Evolutionary conservation across 805 yeast genomes (phyloP).

Genomic region (Wickerhamomyces bovis): DNA sequence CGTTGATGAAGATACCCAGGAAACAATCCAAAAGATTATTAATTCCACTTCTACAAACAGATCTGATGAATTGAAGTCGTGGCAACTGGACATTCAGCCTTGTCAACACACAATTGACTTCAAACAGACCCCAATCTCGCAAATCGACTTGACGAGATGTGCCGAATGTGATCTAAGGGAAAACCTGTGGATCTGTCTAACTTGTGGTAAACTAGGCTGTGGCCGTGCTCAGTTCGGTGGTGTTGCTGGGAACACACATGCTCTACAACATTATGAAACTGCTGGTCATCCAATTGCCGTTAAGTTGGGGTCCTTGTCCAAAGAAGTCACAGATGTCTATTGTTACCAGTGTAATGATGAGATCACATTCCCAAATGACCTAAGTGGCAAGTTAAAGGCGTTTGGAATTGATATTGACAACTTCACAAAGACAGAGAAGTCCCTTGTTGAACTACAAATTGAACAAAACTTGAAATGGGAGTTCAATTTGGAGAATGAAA

Average conservation of each 20-base stretch:
- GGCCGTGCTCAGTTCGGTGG: conserved; percentile 95
- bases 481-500: conserved; percentile 67
- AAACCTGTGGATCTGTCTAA: conserved; percentile 88
- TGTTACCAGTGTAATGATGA: conserved; percentile 91
- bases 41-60: conserved; percentile 52
- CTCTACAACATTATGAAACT: conserved; percentile 59
- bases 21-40: conserved; percentile 39
- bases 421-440: conserved; percentile 74
- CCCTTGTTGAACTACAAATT: conserved; percentile 79
- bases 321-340: conserved; percentile 76
- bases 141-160: conserved; percentile 41
- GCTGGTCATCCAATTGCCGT: conserved; percentile 76
- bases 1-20: conserved; percentile 25
- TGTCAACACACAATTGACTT: conserved; percentile 72
- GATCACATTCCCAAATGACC: conserved; percentile 56
- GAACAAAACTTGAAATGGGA: conserved; percentile 95
- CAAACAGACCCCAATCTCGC: conserved; percentile 29
- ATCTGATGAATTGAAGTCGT: conserved; percentile 71
- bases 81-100: conserved; percentile 84
- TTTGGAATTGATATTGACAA: conserved; percentile 61
- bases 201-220: conserved; percentile 90
- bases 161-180: conserved; percentile 55
- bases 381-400: conserved; percentile 40
- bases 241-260: conserved; percentile 91
- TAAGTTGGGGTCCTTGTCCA: conserved; percentile 82